phyloP scores from a whole-genome alignment of 2,329 filamentous ascomycete species.

The Talaromyces pinophilus region DNA sequence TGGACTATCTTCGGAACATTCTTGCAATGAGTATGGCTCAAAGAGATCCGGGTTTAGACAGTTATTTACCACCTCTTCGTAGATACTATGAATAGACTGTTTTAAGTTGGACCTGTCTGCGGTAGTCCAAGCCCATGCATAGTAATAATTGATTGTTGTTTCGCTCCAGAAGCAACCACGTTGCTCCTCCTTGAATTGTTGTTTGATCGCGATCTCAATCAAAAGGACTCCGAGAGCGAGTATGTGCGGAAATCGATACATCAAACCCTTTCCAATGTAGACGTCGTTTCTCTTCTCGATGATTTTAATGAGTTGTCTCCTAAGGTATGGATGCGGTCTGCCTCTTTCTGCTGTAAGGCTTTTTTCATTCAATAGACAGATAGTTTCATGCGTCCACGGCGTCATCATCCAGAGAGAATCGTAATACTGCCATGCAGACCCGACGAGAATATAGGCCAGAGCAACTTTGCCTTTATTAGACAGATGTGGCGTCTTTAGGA shows the following conservation, averaged over 20 bases:
- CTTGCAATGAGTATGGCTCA: background rate
- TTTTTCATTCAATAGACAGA: background rate
- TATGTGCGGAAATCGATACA: slow-evolving; percentile 11
- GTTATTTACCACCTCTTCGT: slow-evolving; percentile 9
- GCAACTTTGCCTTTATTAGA: slow-evolving; percentile 13
- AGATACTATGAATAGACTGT: background rate
- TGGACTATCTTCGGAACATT: background rate
- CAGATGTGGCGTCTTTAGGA: background rate
- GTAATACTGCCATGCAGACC: slow-evolving; percentile 19
- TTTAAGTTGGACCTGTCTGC: background rate
- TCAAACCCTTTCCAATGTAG: background rate
- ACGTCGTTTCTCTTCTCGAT: background rate
- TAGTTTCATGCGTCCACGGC: slow-evolving; percentile 15
- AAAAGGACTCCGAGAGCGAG: slow-evolving; percentile 17
- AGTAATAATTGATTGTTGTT: slow-evolving; percentile 17
- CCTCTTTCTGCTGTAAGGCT: background rate
- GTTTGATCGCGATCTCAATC: slow-evolving; percentile 14
- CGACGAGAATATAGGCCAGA: slow-evolving; percentile 15
- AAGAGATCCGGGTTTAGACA: slow-evolving; percentile 14
- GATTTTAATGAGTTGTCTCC: background rate
- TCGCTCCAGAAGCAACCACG: background rate
- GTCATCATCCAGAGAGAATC: slow-evolving; percentile 13
- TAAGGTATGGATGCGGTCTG: slow-evolving; percentile 14
- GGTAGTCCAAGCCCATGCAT: slow-evolving; percentile 13
- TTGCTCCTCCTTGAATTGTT: background rate